phyloP scores from a whole-genome alignment of 2,329 filamentous ascomycete genomes.

The Trichoderma pleuroti region DNA sequence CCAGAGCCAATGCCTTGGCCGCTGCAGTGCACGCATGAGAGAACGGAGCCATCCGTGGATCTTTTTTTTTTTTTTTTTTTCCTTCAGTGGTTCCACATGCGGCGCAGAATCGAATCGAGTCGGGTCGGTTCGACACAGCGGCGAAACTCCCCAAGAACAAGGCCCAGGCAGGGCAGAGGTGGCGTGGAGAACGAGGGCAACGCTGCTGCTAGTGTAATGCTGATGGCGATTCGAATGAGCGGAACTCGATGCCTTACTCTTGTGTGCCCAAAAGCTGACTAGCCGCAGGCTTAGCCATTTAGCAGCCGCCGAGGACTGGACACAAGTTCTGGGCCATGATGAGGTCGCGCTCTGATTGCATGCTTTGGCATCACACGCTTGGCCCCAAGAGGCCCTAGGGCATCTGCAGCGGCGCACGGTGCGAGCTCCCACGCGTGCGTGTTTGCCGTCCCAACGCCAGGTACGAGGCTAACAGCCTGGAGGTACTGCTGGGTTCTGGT shows the following conservation, averaged over 20 bases:
- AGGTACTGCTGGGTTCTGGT: neutral
- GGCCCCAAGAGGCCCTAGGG: neutral
- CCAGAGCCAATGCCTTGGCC: constrained; percentile 14
- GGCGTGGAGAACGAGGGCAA: constrained; percentile 5
- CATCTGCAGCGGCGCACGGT: constrained; percentile 14
- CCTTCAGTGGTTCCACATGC: neutral
- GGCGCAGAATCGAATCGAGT: neutral
- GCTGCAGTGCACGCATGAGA: constrained; percentile 7
- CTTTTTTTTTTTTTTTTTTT: too few relatives aligned
- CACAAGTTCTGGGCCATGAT: constrained; percentile 12
- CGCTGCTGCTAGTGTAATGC: neutral
- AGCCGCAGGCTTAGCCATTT: neutral
- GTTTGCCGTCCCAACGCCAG: constrained; percentile 1
- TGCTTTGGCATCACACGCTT: constrained; percentile 9
- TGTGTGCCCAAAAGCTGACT: constrained; percentile 14
- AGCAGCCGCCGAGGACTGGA: constrained; percentile 14
- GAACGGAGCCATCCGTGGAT: constrained; percentile 14
- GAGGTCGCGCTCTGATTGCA: constrained; percentile 4
- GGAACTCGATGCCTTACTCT: neutral
- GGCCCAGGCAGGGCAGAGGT: neutral
- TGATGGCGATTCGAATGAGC: constrained; percentile 8
- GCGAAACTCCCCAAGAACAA: neutral
- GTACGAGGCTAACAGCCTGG: neutral
- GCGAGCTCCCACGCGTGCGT: neutral
- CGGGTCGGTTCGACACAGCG: neutral